Evolutionary conservation across 805 yeast genomes (phyloP).

Genomic region (Lachancea sp.): DNA sequence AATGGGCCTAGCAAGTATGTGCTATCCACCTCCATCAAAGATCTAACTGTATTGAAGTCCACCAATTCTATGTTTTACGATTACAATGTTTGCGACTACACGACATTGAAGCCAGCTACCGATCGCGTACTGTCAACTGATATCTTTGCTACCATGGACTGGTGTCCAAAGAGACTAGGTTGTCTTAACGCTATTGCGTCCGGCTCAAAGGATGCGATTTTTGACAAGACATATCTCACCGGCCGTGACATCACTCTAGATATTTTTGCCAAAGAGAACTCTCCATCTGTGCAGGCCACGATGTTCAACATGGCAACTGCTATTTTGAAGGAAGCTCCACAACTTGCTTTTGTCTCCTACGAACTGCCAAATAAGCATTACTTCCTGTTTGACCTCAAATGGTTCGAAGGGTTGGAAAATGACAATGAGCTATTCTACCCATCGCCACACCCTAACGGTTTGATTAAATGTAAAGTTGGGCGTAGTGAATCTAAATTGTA

Average conservation of each 20-base stretch:
- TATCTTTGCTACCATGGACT: constrained; percentile 67
- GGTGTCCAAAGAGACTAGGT: constrained; percentile 45
- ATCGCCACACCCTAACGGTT: constrained; percentile 86
- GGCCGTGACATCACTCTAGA: constrained; percentile 69
- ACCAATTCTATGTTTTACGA: constrained; percentile 93
- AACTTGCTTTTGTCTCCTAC: constrained; percentile 61
- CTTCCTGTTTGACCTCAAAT: constrained; percentile 68
- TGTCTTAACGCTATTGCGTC: constrained; percentile 44
- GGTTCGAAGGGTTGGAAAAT: constrained; percentile 74
- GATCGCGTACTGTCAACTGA: constrained; percentile 89
- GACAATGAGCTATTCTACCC: constrained; percentile 86
- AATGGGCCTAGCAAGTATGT: constrained; percentile 43
- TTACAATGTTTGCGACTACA: constrained; percentile 78
- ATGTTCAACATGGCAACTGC: constrained; percentile 87
- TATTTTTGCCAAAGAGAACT: constrained; percentile 75
- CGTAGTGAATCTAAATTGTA: constrained; percentile 58
- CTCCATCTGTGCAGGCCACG: constrained; percentile 94
- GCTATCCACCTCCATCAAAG: constrained; percentile 66
- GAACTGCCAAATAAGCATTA: constrained; percentile 89
- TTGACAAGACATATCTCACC: constrained; percentile 55
- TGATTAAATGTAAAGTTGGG: constrained; percentile 80
- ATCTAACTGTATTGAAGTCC: constrained; percentile 77
- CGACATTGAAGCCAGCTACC: constrained; percentile 73
- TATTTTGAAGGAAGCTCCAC: constrained; percentile 53
- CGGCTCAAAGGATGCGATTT: constrained; percentile 53